These are phyloP conservation scores for Phytophthora pini DNA, from an alignment of 352 stramenopile species.

Conservation along the genomic window DNA sequence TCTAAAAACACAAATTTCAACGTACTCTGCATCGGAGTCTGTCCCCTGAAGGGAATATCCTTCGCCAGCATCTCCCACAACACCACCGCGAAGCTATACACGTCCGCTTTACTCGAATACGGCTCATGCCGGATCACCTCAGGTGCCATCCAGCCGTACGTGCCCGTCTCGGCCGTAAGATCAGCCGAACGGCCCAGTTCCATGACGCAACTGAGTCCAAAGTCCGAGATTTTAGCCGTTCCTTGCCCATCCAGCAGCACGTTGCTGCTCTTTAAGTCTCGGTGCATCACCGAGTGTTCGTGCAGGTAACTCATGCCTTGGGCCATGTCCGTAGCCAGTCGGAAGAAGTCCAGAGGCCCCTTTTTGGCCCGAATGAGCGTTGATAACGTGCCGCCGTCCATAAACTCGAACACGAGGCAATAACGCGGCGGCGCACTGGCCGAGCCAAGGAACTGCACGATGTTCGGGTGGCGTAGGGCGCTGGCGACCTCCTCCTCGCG, in stretches of 20 bases:
- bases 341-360: constrained; percentile 60
- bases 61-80: constrained; percentile 71
- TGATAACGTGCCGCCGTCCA: constrained; percentile 63
- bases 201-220: constrained; percentile 69
- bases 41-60: constrained; percentile 63
- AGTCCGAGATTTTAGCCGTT: constrained; percentile 77
- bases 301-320: constrained; percentile 91
- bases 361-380: constrained; percentile 46
- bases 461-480: constrained; percentile 61
- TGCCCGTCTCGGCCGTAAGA: constrained; percentile 74
- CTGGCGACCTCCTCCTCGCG: constrained; percentile 65
- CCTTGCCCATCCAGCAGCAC: constrained; percentile 68
- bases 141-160: constrained; percentile 91
- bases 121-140: constrained; percentile 90
- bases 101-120: constrained; percentile 92
- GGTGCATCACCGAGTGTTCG: constrained; percentile 88
- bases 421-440: constrained; percentile 57
- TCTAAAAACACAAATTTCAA: background rate
- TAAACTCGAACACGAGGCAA: constrained; percentile 75
- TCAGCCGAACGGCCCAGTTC: constrained; percentile 57
- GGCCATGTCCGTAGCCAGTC: constrained; percentile 60
- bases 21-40: constrained; percentile 65
- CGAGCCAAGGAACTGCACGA: constrained; percentile 65
- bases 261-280: constrained; percentile 94
- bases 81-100: constrained; percentile 90